Base-by-base conservation (phyloP, 352 stramenopile species). In the Phytophthora sansomeana region DNA sequence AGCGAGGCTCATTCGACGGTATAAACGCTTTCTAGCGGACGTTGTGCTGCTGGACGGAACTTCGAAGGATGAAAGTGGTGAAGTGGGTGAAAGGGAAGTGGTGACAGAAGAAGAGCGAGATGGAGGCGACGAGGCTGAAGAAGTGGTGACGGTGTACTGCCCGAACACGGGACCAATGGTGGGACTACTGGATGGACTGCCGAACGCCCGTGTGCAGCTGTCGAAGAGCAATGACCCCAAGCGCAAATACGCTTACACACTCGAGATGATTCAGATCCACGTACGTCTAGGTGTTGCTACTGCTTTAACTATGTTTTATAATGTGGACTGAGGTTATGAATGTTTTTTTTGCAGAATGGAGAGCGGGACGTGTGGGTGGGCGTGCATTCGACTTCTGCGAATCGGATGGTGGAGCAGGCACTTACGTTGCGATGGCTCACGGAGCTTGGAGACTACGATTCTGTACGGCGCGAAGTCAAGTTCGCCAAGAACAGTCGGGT, bases 141-240 rank as follows among this genome's bases (percentile, higher is more conserved):
- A 72, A 6, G 58, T 84, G 21, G 63, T 89, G 39, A 95, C 87
- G n/a, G 76, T 95, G 32, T 90, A 95, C 63, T 93, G 85, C 7
- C 87, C 87, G 0, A 95, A 95, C 55, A 95, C 87, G 1, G 87
- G 87, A 1, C 87, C 87, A 3, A 95, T 95, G 87, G 57, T 94
- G 1, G 82, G 85, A 0, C 71, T 95, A 11, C 62, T 95, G n/a
- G 82, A 95, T 48, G 63, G 78, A 44, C 17, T 75, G 39, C 80
- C 83, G n/a, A n/a, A n/a, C n/a, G n/a, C n/a, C n/a, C n/a, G n/a
- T n/a, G n/a, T n/a, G n/a, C n/a, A n/a, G n/a, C n/a, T n/a, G n/a
- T n/a, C n/a, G n/a, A n/a, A n/a, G n/a, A n/a, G n/a, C n/a, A n/a
- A n/a, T n/a, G n/a, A n/a, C n/a, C n/a, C n/a, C n/a, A n/a, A n/a